Evolutionary conservation across 2,329 filamentous ascomycete species (phyloP), one percentile per base, ranked within the genome.

Genomic region (Madurella mycetomatis): DNA sequence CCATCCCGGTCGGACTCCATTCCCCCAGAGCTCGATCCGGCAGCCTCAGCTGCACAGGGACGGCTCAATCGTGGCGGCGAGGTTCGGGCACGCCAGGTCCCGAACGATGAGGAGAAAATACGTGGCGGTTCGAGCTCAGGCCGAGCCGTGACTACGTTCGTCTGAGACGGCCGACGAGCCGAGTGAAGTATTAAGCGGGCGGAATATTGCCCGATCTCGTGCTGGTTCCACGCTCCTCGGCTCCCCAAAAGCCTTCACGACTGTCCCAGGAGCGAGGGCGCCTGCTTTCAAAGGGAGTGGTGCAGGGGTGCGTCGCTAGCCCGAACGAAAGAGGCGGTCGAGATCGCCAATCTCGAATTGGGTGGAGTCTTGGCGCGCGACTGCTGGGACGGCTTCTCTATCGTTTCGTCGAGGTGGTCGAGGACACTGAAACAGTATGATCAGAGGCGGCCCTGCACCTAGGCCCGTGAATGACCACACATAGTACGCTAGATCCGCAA

Each of bases 1-100:
- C 32, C 43, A 44, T 60, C 57, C 50, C 52, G 56, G 57, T 59
- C 61, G 49, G 53, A 51, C 63, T 66, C 65, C 65, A 67, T 67
- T 18, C 47, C 61, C 54, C 55, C 59, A 50, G 43, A 43, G 42
- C 51, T 37, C 25, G 16, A 48, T 45, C 40, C 40, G 17, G 32
- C 43, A 43, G 16, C 31, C 9, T 30, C 47, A 39, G 25, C 31
- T 41, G 40, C 16, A 40, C 32, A 41, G 42, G 39, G 19, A 48
- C 31, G 40, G 17, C 15, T 16, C 31, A 44, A 45, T 40, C 43
- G 43, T 34, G 43, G 25, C 47, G 41, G 15, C 37, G 32, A 18
- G 41, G 42, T 55, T 50, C 43, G 42, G 47, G 41, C 34, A 52
- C 19, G 53, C 47, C 34, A 45, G 34, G 40, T 49, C 44, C 44